Base-by-base conservation (phyloP, 1,284 basidiomycete genomes). In the Bothia castanella region DNA sequence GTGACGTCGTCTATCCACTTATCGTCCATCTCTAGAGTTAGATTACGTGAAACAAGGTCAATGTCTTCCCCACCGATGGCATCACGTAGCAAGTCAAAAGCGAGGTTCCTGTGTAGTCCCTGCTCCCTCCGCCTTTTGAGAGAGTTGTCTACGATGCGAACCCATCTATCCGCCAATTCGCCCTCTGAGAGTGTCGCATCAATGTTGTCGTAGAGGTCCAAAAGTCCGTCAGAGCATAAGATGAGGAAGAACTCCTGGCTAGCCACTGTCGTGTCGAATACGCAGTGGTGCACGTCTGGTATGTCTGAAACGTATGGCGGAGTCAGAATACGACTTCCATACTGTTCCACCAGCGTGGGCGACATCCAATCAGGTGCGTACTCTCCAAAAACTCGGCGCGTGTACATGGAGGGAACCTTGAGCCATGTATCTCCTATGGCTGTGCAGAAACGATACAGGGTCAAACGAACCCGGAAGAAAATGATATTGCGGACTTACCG, bases 1-100 rank as follows among this genome's bases (percentile, higher is more conserved):
- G 82, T 85, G n/a, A 80, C 79, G 62, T 86, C 83, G 63, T 86
- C 84, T 72, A 85, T 80, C 83, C 83, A 86, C 52, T 74, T 73
- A 35, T 74, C 74, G 36, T 74, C 71, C 74, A 82, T 80, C 62
- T 86, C 83, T 37, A 85, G 74, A 11, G 82, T 83, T 42, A 86
- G 61, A 56, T 76, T 74, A 49, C 76, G 71, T n/a, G 83, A 85
- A 14, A 77, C 72, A 20, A 71, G 66, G 20, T 75, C 69, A 20
- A 61, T 54, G 57, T 84, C 75, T 12, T 72, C 64, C 5, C 81
- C 82, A 3, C 83, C 84, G 30, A 85, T 69, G 1, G 73, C 79
- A 43, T 83, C 75, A 4, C 80, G 73, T 20, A 86, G 68, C 34
- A 86, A 66, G 45, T 64, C 64, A 23, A 83, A 61, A 3, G 82